Evolutionary conservation across 805 yeast genomes (phyloP), one percentile per base, ranked within the genome.

Genomic region (Ogataea glucozyma): DNA sequence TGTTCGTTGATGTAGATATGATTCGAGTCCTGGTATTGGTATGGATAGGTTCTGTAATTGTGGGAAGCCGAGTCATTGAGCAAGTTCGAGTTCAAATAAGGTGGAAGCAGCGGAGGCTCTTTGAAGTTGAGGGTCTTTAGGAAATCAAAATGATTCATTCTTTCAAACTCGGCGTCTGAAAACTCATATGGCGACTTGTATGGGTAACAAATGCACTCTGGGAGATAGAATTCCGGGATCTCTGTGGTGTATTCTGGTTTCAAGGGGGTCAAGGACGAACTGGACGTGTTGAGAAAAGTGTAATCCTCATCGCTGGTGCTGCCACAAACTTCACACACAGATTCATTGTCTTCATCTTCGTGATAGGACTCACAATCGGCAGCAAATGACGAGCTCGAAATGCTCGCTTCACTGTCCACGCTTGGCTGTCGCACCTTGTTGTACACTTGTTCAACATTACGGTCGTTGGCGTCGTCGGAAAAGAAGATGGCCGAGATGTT

Each of bases 71-170:
- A 58, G 30, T 67, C 71, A 35, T 68, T 68, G 21, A 68, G 49
- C 19, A 68, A 49, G 36, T 64, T 66, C 7, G 71, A 66, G 40
- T 64, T 65, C 12, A 68, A 48, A 45, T 68, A 65, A 6, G 69
- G 69, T 0, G 73, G 73, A 20, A 68, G 46, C 20, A 60, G 45
- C 4, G 71, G 72, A 1, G 73, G 73, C 24, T 56, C 60, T 17
- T 52, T 49, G 36, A 64, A 58, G 23, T 56, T 44, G 12, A 66
- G 42, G 3, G 54, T 46, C 26, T 54, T 51, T 11, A 67, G 51
- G 45, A 65, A 65, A n/a, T 64, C 62, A 38, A 62, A 56, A 38
- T 65, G 66, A 43, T 66, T 64, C 53, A 61, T 48, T 20, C 49
- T 48, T 12, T 54, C 64, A 32, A 62, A 62, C 30, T 64, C 69